Evolutionary conservation across 208 protist species (phyloP).

Genomic region (Crithidia sp.): DNA sequence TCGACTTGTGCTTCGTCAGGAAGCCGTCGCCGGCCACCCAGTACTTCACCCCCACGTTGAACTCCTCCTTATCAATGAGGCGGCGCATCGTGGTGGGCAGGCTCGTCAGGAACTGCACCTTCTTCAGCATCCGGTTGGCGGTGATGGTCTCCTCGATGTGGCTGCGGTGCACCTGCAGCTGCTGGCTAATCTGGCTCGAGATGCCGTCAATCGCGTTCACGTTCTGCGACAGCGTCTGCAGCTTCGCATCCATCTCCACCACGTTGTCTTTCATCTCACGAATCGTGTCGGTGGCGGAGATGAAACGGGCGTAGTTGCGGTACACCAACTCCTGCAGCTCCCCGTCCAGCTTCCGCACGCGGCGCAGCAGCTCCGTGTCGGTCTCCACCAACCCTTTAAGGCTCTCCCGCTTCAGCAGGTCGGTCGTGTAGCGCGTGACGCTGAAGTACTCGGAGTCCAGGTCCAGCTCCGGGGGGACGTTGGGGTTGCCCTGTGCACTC

Average conservation of each 20-base stretch:
- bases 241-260: constrained; percentile 89
- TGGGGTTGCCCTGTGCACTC: constrained; percentile 19
- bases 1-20: constrained; percentile 60
- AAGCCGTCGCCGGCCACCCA: constrained; percentile 85
- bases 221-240: constrained; percentile 76
- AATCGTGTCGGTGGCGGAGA: constrained; percentile 98
- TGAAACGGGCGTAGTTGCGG: constrained; percentile 99
- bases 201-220: constrained; percentile 75
- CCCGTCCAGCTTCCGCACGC: constrained; percentile 84
- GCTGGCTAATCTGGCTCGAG: constrained; percentile 59
- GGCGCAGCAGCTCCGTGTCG: constrained; percentile 80
- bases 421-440: constrained; percentile 78
- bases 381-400: constrained; percentile 80
- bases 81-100: constrained; percentile 72
- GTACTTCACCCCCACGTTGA: constrained; percentile 67
- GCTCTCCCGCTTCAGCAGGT: constrained; percentile 72
- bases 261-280: constrained; percentile 91
- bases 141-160: constrained; percentile 78
- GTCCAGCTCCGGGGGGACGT: constrained; percentile 69
- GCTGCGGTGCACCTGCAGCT: constrained; percentile 67
- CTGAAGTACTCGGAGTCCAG: constrained; percentile 89
- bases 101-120: constrained; percentile 82
- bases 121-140: constrained; percentile 76
- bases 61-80: constrained; percentile 63
- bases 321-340: constrained; percentile 99